Evolutionary conservation across 2,329 filamentous ascomycete genomes (phyloP).

Genomic region (Penicillium sp.): DNA sequence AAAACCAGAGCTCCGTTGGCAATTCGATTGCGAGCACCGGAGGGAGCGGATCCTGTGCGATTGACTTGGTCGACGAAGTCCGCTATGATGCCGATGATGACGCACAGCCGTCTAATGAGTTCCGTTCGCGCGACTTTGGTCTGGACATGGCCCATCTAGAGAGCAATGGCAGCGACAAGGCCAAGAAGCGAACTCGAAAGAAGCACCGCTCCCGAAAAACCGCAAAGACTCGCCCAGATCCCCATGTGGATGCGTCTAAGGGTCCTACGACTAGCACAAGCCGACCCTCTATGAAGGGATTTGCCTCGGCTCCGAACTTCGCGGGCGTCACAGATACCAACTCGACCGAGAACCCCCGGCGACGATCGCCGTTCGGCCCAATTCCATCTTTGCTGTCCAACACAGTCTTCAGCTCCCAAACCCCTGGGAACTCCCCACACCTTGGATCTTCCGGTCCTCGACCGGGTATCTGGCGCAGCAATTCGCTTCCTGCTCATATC

Average conservation of each 20-base stretch:
- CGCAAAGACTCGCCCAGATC: conserved; percentile 10
- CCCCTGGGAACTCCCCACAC: conserved; percentile 7
- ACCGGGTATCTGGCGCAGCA: conserved; percentile 27
- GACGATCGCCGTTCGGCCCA: conserved; percentile 28
- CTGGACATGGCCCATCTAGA: conserved; percentile 11
- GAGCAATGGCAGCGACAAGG: conserved; percentile 13
- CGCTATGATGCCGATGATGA: conserved; percentile 28
- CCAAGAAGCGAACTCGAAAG: conserved; percentile 22
- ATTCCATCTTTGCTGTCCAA: conserved; percentile 32
- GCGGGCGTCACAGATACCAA: conserved; percentile 8
- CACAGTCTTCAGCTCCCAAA: conserved; percentile 30
- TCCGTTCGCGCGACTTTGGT: conserved; percentile 30
- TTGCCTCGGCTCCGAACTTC: conserved; percentile 13
- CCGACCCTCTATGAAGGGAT: conserved; percentile 15
- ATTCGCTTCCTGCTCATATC: conserved; percentile 28
- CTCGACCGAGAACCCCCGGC: conserved; percentile 17
- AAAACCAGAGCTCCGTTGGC: conserved; percentile 18
- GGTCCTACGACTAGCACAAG: too few species aligned
- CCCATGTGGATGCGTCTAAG: neutral
- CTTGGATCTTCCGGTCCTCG: conserved; percentile 13
- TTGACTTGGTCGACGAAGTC: conserved; percentile 26
- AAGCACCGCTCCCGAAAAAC: conserved; percentile 13
- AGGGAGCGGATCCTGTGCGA: conserved; percentile 19
- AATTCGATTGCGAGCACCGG: conserved; percentile 22
- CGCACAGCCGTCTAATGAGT: conserved; percentile 12